Base-by-base conservation (phyloP, 352 stramenopile species). In the Phytophthora multivora region DNA sequence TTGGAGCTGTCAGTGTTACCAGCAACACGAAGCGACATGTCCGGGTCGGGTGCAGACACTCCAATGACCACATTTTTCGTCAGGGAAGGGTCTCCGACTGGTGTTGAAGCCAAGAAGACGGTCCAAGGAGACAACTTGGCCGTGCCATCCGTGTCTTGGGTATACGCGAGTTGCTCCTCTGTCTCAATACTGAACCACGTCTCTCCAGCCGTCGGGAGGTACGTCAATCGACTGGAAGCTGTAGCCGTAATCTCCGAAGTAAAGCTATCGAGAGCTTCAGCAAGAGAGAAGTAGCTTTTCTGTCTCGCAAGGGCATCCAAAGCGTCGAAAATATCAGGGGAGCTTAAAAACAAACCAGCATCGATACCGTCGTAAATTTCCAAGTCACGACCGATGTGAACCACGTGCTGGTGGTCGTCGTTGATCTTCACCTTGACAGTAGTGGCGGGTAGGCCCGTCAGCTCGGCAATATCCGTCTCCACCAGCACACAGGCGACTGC, bases 141-240 rank as follows among this genome's bases (percentile, higher is more conserved):
- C 4, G 86, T 71, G 26, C 80, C 80, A 43, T 91, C 79, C 40
- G 69, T 89, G 63, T 93, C 81, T 65, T 89, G 75, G 19, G 82
- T 93, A 51, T 86, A 90, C 13, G 80, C 84, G 40, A 91, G 66
- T 54, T 93, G 84, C 68, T 91, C 82, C 66, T 91, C 74, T 6
- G 84, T 91, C 71, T 93, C 84, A 57, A 93, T 90, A 55, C 84
- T 90, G 40, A 93, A 90, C 84, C 84, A 93, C 31, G 83, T 90
- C 46, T 90, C 80, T 42, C 84, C 84, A 13, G 77, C 73, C 0
- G 84, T 93, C 23, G 79, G 60, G 23, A 87, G 60, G 45, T 88
- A 91, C 39, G 75, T 78, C 43, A 93, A 62, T 10, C 80, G 82
- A 56, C 87, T 84, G 52, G 72, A 75, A 57, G 66, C 77, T 18